Base-by-base conservation (phyloP, 768 basidiomycete genomes). In the Rhizopogon vesiculosus region DNA sequence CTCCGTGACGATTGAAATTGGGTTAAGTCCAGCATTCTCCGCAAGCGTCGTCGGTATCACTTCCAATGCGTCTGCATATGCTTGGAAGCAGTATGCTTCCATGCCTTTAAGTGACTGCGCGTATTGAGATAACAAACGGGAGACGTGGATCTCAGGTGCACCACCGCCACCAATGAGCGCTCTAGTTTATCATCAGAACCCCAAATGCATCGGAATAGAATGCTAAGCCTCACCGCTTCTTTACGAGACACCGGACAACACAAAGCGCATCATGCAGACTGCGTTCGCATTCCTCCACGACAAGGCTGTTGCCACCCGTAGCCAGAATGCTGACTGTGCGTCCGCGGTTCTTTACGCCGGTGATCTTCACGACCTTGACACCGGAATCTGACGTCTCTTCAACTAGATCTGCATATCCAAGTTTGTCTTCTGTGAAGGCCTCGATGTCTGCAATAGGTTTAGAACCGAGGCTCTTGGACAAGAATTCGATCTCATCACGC, bases 21-120 rank as follows among this genome's bases (percentile, higher is more conserved):
- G 93, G 73, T 98, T 97, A 55, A 99, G 78, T 42, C 97, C 97
- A 22, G 97, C 97, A 68, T 99, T 99, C 75, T 99, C 97, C 25
- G 97, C 97, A 19, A 99, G 79, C 0, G 97, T 99, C 2, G 89
- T 96, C 4, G 97, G 97, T 59, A 99, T 98, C 59, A 98, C 91
- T 71, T 98, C 97, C 48, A 99, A 80, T 1, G 97, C 94, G 65
- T 98, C 96, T 29, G 97, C 95, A 66, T 93, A 99, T 3, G 94
- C 95, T 64, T 97, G 92, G 85, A 98, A 97, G 72, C 97, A 98
- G 72, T 98, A 98, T 8, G 96, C 92, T 71, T 98, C 95, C 89
- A 98, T 98, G 48, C 97, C 96, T 72, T 89, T 96, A 58, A 98
- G 79, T 1, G 93, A 89, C 61, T 96, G 93, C 1, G 94, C 86